Conservation (phyloP, 2,329 filamentous ascomycete species). For the Diatrype stigma region DNA sequence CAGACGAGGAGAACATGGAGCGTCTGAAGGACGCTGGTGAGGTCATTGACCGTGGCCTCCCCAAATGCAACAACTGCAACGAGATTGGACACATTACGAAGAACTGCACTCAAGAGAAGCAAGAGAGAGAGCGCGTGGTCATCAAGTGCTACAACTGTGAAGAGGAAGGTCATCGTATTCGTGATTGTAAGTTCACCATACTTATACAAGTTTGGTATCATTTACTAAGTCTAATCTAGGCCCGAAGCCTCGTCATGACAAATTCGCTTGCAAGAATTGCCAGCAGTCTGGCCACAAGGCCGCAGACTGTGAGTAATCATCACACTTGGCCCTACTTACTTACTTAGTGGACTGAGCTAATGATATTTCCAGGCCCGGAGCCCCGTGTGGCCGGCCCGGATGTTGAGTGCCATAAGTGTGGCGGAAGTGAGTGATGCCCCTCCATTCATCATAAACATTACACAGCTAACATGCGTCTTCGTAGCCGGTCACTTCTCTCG, state of each 20-base stretch:
- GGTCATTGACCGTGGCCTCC: slow-evolving; percentile 53
- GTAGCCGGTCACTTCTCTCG: slow-evolving; percentile 57
- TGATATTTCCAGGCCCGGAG: slow-evolving; percentile 37
- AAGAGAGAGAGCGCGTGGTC: slow-evolving; percentile 41
- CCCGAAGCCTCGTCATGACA: slow-evolving; percentile 57
- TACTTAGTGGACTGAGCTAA: background rate
- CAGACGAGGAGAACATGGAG: slow-evolving; percentile 54
- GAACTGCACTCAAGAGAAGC: slow-evolving; percentile 54
- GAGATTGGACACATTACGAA: slow-evolving; percentile 61
- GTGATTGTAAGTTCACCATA: slow-evolving; percentile 57
- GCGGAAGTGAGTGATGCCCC: slow-evolving; percentile 44
- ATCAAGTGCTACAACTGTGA: slow-evolving; percentile 64
- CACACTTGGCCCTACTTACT: slow-evolving; percentile 1
- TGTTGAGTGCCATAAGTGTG: slow-evolving; percentile 64
- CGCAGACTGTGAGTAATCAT: slow-evolving; percentile 41
- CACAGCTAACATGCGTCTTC: slow-evolving; percentile 10
- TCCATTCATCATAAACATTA: background rate
- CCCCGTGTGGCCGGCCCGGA: slow-evolving; percentile 55
- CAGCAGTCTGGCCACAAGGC: slow-evolving; percentile 49
- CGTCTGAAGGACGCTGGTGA: slow-evolving; percentile 65
- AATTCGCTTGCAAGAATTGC: slow-evolving; percentile 66
- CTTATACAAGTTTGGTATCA: background rate
- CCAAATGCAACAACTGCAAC: slow-evolving; percentile 60
- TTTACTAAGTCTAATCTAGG: slow-evolving; percentile 34
- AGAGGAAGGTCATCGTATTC: slow-evolving; percentile 59